A percentile compares a stretch with the other conserved stretches of the same genome.
These are phyloP conservation scores for Chlamydomonas eustigma DNA, from an alignment of 139 green algal species.

Conservation along the genomic window DNA sequence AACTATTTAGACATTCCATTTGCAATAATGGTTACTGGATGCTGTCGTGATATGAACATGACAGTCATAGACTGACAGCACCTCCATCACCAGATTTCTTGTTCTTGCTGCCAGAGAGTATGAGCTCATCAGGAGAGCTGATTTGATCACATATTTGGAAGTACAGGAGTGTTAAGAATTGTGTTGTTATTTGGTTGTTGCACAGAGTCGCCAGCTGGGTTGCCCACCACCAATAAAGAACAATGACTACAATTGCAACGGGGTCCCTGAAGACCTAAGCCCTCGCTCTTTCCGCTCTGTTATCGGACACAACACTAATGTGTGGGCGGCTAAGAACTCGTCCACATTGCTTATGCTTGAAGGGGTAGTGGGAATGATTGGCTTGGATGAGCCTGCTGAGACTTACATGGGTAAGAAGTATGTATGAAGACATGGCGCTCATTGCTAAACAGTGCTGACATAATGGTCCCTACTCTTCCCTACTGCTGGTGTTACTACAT, in stretches of 20 bases:
- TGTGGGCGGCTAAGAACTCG: constrained; percentile 33
- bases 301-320: constrained; percentile 69
- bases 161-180: no score
- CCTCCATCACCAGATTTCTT: no score
- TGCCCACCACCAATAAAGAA: neutral
- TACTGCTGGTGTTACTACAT: neutral
- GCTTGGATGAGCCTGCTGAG: neutral
- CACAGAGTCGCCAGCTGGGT: neutral
- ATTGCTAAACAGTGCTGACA: neutral
- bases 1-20: no score
- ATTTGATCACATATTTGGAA: no score
- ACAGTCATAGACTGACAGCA: no score
- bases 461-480: neutral
- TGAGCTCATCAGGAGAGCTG: no score
- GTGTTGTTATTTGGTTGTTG: no score
- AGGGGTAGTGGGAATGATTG: neutral
- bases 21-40: no score
- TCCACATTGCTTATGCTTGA: neutral
- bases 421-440: neutral
- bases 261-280: constrained; percentile 31
- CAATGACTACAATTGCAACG: neutral
- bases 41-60: no score
- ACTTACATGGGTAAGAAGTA: neutral
- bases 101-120: no score
- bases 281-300: constrained; percentile 25